A percentile compares a stretch with the other conserved stretches of the same genome.
phyloP scores from a whole-genome alignment of 2,329 filamentous ascomycete genomes.

The Arthrobotrys sinensis region DNA sequence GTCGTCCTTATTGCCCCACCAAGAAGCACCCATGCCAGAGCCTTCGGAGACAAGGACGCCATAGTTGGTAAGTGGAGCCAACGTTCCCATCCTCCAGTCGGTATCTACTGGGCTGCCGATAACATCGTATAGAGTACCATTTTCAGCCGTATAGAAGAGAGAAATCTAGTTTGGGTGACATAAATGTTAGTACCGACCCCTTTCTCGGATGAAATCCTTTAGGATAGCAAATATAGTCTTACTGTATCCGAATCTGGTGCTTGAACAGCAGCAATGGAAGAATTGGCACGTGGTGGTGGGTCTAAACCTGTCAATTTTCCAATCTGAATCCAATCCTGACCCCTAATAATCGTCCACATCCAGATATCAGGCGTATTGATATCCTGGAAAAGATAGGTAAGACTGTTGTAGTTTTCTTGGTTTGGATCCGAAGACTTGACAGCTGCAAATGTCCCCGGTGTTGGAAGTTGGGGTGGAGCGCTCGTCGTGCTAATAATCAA shows the following conservation, averaged over 20 bases:
- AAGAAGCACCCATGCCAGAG: slow-evolving; percentile 43
- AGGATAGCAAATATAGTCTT: background rate
- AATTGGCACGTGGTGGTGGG: slow-evolving; percentile 41
- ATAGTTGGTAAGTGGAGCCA: slow-evolving; percentile 50
- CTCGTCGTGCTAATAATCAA: slow-evolving; percentile 21
- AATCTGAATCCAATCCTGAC: slow-evolving; percentile 47
- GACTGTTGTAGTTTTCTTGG: slow-evolving; percentile 35
- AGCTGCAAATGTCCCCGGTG: slow-evolving; percentile 52
- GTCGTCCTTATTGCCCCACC: slow-evolving; percentile 42
- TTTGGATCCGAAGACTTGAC: slow-evolving; percentile 46
- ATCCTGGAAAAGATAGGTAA: slow-evolving; percentile 56
- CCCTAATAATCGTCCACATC: slow-evolving; percentile 40
- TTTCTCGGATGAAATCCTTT: background rate
- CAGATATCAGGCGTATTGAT: slow-evolving; percentile 55
- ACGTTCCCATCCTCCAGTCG: slow-evolving; percentile 43
- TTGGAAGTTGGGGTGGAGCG: slow-evolving; percentile 29
- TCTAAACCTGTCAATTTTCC: slow-evolving; percentile 49
- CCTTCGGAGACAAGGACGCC: slow-evolving; percentile 46
- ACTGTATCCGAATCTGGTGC: slow-evolving; percentile 43
- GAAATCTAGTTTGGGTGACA: slow-evolving; percentile 43
- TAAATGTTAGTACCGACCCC: background rate
- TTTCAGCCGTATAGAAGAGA: slow-evolving; percentile 45
- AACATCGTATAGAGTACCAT: slow-evolving; percentile 49
- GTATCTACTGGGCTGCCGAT: slow-evolving; percentile 31
- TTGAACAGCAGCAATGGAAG: slow-evolving; percentile 51